Evolutionary conservation across 148 eudicot species (phyloP).

Genomic region (Nepenthes gracilis): DNA sequence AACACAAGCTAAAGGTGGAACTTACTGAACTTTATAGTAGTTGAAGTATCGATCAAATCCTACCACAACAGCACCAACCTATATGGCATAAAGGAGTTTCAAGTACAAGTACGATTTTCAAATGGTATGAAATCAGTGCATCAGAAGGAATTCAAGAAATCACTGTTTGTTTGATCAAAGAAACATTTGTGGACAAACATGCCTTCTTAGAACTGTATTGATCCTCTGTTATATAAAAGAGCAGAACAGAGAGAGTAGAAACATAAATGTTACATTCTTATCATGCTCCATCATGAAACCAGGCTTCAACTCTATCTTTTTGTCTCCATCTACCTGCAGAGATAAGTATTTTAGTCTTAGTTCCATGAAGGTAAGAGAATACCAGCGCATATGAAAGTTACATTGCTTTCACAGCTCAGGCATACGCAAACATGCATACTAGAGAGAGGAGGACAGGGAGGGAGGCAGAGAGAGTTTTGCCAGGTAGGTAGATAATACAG

Average conservation of each 20-base stretch:
- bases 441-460: no score
- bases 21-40: constrained; percentile 95
- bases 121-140: background rate
- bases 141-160: background rate
- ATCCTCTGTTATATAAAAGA: background rate
- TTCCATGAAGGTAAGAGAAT: background rate
- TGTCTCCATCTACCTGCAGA: constrained; percentile 81
- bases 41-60: constrained; percentile 96
- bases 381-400: background rate
- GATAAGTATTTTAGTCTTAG: background rate
- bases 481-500: no score
- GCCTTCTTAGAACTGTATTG: no score
- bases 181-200: no score
- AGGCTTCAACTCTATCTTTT: constrained; percentile 87
- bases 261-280: constrained; percentile 37
- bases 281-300: constrained; percentile 92
- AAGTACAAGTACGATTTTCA: no score
- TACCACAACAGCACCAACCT: constrained; percentile 99
- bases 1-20: constrained; percentile 9
- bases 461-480: no score
- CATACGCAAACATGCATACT: no score
- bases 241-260: constrained; percentile 6
- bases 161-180: no score
- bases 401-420: no score
- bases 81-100: constrained; percentile 3